Evolutionary conservation across 2,329 filamentous ascomycete genomes (phyloP).

Genomic region (Amphichorda felina): DNA sequence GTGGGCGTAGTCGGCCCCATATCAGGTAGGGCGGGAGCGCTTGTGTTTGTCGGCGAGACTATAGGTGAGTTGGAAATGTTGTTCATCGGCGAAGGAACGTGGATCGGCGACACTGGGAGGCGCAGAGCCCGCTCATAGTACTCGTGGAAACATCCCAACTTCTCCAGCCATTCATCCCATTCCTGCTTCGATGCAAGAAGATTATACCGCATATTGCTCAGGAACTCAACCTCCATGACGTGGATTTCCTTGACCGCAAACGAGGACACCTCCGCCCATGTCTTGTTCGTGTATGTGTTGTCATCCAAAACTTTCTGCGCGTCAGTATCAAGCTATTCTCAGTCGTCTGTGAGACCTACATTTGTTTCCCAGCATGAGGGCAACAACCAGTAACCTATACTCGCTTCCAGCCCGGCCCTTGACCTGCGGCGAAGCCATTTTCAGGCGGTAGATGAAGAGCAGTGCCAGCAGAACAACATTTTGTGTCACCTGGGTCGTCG

Average conservation of each 20-base stretch:
- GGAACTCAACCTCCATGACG: conserved; percentile 98
- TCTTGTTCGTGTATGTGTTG: conserved; percentile 99
- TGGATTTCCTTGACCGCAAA: conserved; percentile 93
- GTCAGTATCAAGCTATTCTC: conserved; percentile 13
- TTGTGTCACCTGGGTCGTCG: conserved; percentile 90
- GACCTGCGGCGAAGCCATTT: conserved; percentile 78
- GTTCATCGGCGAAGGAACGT: conserved; percentile 26
- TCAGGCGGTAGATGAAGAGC: conserved; percentile 85
- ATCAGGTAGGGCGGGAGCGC: conserved; percentile 15
- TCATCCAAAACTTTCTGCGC: conserved; percentile 68
- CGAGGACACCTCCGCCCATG: conserved; percentile 94
- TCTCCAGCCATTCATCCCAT: conserved; percentile 80
- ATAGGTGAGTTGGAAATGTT: conserved; percentile 31
- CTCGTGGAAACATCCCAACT: conserved; percentile 69
- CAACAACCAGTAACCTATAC: conserved; percentile 83
- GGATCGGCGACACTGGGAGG: conserved; percentile 26
- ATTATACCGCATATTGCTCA: conserved; percentile 96
- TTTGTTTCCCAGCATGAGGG: conserved; percentile 96
- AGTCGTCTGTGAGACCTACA: conserved; percentile 38
- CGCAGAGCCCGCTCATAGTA: conserved; percentile 65
- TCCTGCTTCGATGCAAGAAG: conserved; percentile 75
- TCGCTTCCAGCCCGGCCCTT: conserved; percentile 90
- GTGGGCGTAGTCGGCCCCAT: conserved; percentile 21
- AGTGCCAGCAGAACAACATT: conserved; percentile 88
- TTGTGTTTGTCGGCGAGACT: conserved; percentile 32